Evolutionary conservation across 306 rosid genomes (phyloP), one percentile per base, ranked within the genome.

Genomic region (Corylus heterophylla): DNA sequence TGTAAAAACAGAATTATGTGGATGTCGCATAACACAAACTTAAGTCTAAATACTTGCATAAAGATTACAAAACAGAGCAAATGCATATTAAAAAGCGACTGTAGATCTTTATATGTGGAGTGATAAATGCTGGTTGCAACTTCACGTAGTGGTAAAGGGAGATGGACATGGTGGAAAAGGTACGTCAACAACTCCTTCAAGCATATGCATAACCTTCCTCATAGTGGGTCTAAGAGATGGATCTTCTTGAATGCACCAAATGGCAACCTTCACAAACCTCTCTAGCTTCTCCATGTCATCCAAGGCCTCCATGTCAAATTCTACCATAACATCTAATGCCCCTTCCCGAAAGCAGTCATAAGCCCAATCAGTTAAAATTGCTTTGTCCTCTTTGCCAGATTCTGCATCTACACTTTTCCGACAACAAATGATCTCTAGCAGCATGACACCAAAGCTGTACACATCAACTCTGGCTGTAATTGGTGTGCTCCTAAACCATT

Each of bases 221-320:
- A 84, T 84, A 17, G 80, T 67, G 0, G 86, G 86, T 44, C 90
- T 83, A 0, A 78, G 48, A 0, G 82, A 78, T 2, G 90, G 87
- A 48, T 87, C 81, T 59, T 84, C 85, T 37, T 84, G 85, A 6
- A 87, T 73, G 70, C 88, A 84, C 90, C 88, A 87, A 1, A 87
- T 2, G 16, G 86, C 90, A 12, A 79, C 37, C 86, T 54, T 84
- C 18, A 84, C 73, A 20, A 22, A 62, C 48, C 71, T 87, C 76
- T 81, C 80, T 10, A 84, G 27, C 55, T 4, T 62, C 44, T 63
- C 76, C 44, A 78, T 31, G 71, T 86, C 89, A 0, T 42, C 0
- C n/a, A 25, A 22, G 8, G 82, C 74, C 11, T 79, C 83, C 11
- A 25, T 47, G 8, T 84, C 78, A 4, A 37, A 42, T 52, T 71